phyloP scores from a whole-genome alignment of 768 basidiomycete species.

The Rhizopogon salebrosus region DNA sequence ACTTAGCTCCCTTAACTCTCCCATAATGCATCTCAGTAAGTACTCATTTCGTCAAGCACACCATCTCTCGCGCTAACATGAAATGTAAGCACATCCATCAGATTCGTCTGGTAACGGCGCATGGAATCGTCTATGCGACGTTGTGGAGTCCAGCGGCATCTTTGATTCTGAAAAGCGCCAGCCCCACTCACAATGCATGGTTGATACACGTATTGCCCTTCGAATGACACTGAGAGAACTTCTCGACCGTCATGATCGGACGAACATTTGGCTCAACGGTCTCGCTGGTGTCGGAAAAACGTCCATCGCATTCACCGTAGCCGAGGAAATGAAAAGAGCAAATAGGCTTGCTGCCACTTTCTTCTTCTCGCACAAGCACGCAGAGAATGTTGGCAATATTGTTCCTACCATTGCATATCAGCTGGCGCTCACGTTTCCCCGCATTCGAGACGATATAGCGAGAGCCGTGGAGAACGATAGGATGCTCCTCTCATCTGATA shows the following conservation, averaged over 20 bases:
- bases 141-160: neutral
- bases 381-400: neutral
- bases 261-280: neutral
- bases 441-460: conserved; percentile 3
- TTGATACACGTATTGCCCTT: neutral
- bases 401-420: conserved; percentile 15
- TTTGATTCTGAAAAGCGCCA: neutral
- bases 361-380: conserved; percentile 12
- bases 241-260: neutral
- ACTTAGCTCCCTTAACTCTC: neutral
- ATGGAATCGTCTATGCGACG: neutral
- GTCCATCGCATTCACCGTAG: neutral
- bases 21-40: neutral
- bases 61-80: neutral
- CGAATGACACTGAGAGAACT: neutral
- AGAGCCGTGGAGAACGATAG: conserved; percentile 9
- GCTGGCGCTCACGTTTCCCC: conserved; percentile 7
- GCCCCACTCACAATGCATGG: neutral
- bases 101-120: neutral
- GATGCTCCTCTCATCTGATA: neutral
- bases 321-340: neutral
- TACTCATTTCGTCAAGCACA: too few relatives aligned
- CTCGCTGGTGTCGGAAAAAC: neutral
- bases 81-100: neutral
- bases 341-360: conserved; percentile 13